Evolutionary conservation across 1,284 basidiomycete species (phyloP).

Genomic region (Trichosporon sp.): DNA sequence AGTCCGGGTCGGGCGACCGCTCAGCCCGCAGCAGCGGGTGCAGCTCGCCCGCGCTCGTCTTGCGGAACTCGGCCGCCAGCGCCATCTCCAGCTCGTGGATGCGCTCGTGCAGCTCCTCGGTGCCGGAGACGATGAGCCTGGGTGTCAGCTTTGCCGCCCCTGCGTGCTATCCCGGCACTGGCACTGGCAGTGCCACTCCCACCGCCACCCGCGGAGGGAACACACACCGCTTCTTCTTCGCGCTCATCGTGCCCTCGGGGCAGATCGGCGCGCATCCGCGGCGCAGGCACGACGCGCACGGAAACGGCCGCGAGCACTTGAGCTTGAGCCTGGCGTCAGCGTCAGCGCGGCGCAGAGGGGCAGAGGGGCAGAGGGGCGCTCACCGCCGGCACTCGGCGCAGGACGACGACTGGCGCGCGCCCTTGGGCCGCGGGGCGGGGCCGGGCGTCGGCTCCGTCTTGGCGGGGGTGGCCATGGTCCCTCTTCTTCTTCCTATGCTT

Average conservation of each 20-base stretch:
- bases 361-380: too few relatives aligned
- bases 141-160: too few relatives aligned
- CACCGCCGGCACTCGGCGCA: neutral
- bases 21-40: neutral
- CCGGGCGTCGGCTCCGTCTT: neutral
- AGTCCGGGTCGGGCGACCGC: neutral
- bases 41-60: neutral
- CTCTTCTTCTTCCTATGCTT: neutral
- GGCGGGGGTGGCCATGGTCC: neutral
- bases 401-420: neutral
- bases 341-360: neutral
- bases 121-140: constrained; percentile 25
- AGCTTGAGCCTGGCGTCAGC: constrained; percentile 18
- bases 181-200: too few relatives aligned
- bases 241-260: constrained; percentile 15
- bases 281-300: constrained; percentile 25
- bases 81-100: neutral
- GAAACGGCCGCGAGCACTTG: constrained; percentile 21
- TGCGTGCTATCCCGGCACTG: too few relatives aligned
- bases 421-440: neutral
- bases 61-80: constrained; percentile 12
- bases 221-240: constrained; percentile 33
- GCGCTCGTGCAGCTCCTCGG: constrained; percentile 39
- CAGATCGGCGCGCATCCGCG: constrained; percentile 29
- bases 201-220: too few relatives aligned